A percentile compares a stretch with the other conserved stretches of the same genome.
phyloP scores from a whole-genome alignment of 2,329 filamentous ascomycete species.

The Pseudocercospora vitis region DNA sequence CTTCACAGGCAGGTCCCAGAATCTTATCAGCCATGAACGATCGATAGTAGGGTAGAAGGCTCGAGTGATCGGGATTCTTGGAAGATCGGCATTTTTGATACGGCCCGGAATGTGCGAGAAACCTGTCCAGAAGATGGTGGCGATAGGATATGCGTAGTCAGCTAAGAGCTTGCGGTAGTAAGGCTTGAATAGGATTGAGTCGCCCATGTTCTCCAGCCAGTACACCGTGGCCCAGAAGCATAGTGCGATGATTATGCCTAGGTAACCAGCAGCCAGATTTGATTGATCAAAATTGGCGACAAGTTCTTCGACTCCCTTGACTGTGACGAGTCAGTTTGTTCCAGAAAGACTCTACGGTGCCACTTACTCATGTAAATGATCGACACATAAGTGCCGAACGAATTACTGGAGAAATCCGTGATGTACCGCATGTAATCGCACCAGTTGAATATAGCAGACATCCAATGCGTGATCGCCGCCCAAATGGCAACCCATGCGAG shows the following conservation, averaged over 20 bases:
- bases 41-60: slow-evolving; percentile 52
- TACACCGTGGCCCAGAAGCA: slow-evolving; percentile 55
- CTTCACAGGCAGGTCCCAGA: slow-evolving; percentile 54
- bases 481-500: slow-evolving; percentile 59
- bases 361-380: slow-evolving; percentile 54
- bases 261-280: slow-evolving; percentile 46
- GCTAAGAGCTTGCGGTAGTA: slow-evolving; percentile 49
- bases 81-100: slow-evolving; percentile 44
- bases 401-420: slow-evolving; percentile 57
- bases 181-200: slow-evolving; percentile 47
- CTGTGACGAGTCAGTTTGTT: slow-evolving; percentile 34
- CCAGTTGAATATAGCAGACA: slow-evolving; percentile 53
- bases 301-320: slow-evolving; percentile 59
- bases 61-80: slow-evolving; percentile 44
- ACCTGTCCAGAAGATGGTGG: slow-evolving; percentile 56
- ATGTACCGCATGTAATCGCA: slow-evolving; percentile 62
- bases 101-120: slow-evolving; percentile 55
- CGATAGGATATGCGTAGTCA: slow-evolving; percentile 56
- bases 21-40: slow-evolving; percentile 52
- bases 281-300: slow-evolving; percentile 52
- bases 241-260: slow-evolving; percentile 53
- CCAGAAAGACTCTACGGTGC: background rate
- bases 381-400: slow-evolving; percentile 57
- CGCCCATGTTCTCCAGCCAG: slow-evolving; percentile 51
- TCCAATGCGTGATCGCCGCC: slow-evolving; percentile 59